These are phyloP conservation scores for Leishmania martiniquensis DNA, from an alignment of 208 protist species.

Conservation along the genomic window DNA sequence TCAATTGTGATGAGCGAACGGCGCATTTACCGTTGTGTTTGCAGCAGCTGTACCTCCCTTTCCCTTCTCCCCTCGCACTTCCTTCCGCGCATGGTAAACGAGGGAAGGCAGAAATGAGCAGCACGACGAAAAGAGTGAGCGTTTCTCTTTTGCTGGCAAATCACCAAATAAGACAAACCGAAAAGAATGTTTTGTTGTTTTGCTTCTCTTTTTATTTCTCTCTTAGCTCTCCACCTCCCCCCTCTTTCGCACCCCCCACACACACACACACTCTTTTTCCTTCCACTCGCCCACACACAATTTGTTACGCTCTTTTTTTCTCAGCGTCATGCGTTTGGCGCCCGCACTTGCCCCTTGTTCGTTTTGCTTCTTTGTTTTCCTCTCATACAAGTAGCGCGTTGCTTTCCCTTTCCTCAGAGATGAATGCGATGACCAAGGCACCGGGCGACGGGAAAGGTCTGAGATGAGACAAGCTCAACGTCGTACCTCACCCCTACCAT, in stretches of 20 bases:
- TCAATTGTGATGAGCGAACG: background rate
- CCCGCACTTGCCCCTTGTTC: background rate
- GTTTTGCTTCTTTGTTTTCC: too few species aligned
- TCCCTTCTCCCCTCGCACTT: background rate
- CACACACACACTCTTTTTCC: background rate
- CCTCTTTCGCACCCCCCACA: too few species aligned
- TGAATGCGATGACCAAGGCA: background rate
- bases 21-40: background rate
- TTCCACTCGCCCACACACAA: too few species aligned
- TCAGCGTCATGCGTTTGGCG: background rate
- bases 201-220: background rate
- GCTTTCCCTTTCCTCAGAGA: background rate
- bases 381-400: background rate
- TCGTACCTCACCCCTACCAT: constrained; percentile 26
- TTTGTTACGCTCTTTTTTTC: background rate
- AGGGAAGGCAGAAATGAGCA: background rate
- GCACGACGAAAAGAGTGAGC: background rate
- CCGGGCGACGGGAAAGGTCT: background rate
- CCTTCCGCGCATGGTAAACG: background rate
- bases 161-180: background rate
- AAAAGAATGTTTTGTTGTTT: background rate
- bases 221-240: background rate
- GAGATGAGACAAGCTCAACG: constrained; percentile 42
- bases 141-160: background rate
- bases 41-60: background rate